Evolutionary conservation across 768 basidiomycete species (phyloP), one percentile per base, ranked within the genome.

Genomic region (Russula ochroleuca): DNA sequence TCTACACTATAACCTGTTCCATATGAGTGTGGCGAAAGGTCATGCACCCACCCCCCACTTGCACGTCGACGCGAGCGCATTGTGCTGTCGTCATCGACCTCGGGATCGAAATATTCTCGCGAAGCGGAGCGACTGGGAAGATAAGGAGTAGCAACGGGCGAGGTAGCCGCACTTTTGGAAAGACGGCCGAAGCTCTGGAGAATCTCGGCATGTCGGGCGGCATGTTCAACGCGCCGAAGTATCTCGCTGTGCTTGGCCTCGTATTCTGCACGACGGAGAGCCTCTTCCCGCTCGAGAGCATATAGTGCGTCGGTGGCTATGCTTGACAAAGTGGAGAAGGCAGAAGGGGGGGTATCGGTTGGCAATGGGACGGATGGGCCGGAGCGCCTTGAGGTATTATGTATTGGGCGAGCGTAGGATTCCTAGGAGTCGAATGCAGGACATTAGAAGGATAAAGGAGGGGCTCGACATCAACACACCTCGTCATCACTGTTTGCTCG

Each of bases 261-360:
- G 69, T 81, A 85, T 70, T 87, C 85, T 6, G 85, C 86, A 48
- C 86, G 78, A 28, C 86, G 78, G 59, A 84, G 80, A 5, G 79
- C 79, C 73, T 97, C 95, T 64, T 87, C 82, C 43, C 86, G 86
- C 72, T 98, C 95, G 35, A 98, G 85, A 68, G 87, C 86, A 70
- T 90, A 88, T 9, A 98, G 81, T 72, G 97, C 92, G 62, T 92
- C 92, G 76, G 95, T 88, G 3, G 94, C 94, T 21, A 89, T 78
- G 35, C 78, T 87, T 50, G 88, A 87, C 21, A 91, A 74, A 1
- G 87, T 80, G n/a, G 83, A 82, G 69, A 90, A 69, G 56, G 70
- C 69, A 57, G 72, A 70, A 38, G 69, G 61, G 61, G 69, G 65
- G 60, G 67, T 59, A 50, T 75, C 72, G 35, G 71, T 58, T 17